Conservation (phyloP, 306 rosid genomes). For the Castanea crenata region DNA sequence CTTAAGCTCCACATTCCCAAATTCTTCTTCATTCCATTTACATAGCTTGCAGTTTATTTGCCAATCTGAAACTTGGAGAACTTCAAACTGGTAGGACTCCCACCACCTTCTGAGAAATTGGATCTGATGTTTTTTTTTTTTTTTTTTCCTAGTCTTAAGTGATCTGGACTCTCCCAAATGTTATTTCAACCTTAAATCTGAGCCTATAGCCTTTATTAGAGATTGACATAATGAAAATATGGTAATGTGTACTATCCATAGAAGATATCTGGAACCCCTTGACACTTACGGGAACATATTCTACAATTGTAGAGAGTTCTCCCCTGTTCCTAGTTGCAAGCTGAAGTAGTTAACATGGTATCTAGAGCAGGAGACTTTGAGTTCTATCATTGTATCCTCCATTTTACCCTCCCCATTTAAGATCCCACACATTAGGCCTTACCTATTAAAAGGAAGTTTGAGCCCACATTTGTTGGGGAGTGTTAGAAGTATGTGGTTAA, state of each 20-base stretch:
- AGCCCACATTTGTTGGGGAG: no score
- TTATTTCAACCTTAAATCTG: constrained; percentile 7
- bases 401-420: no score
- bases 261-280: neutral
- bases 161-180: neutral
- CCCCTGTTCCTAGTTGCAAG: neutral
- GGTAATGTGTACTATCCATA: neutral
- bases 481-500: no score
- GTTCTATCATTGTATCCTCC: no score
- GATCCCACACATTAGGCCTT: no score
- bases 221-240: no score
- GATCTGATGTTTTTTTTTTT: neutral
- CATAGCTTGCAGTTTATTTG: no score
- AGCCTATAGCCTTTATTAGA: neutral
- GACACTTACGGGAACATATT: neutral
- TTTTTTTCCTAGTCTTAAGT: neutral
- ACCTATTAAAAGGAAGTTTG: neutral
- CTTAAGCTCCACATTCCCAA: no score
- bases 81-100: no score
- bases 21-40: no score
- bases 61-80: no score
- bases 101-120: neutral
- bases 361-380: no score
- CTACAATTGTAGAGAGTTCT: neutral
- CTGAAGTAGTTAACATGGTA: neutral